Evolutionary conservation across 768 basidiomycete genomes (phyloP).

Genomic region (Harrya chromipes): DNA sequence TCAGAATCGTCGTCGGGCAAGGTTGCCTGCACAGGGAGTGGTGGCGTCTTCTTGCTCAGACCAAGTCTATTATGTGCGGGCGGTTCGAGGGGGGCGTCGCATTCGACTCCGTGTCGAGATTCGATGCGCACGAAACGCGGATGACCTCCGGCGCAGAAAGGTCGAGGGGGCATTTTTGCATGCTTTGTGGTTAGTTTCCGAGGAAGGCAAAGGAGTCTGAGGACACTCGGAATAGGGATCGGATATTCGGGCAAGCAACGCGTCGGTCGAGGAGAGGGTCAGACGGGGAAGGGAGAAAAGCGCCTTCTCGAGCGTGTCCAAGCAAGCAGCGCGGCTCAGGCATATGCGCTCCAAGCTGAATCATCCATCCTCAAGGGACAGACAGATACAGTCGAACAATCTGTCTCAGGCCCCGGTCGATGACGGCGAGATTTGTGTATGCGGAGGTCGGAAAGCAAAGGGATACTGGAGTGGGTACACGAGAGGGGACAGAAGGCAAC

Average conservation of each 20-base stretch:
- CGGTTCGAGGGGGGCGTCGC: constrained; percentile 30
- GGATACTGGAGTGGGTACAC: constrained; percentile 76
- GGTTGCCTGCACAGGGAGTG: constrained; percentile 9
- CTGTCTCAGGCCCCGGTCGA: constrained; percentile 11
- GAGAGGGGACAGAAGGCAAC: too few species aligned
- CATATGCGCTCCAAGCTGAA: constrained; percentile 85
- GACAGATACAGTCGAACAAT: constrained; percentile 31
- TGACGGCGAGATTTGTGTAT: constrained; percentile 39
- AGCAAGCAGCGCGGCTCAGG: constrained; percentile 72
- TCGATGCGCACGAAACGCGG: too few species aligned
- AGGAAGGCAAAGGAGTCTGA: too few species aligned
- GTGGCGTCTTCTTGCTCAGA: constrained; percentile 39
- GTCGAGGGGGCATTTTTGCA: too few species aligned
- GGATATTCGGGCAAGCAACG: too few species aligned
- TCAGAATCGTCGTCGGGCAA: constrained; percentile 21
- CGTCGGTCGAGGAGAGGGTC: too few species aligned
- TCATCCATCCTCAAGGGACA: constrained; percentile 60
- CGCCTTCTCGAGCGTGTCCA: constrained; percentile 80
- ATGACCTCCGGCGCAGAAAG: too few species aligned
- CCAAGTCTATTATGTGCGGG: constrained; percentile 29
- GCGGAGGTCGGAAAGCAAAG: constrained; percentile 58
- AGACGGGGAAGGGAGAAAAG: too few species aligned
- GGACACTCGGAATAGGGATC: too few species aligned
- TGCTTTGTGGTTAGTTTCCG: too few species aligned
- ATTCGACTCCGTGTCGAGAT: too few species aligned